Percentiles rank a stretch among this genome's conserved stretches.
phyloP scores from a whole-genome alignment of 495 filamentous ascomycete genomes.

The Astrocystis sublimbata region DNA sequence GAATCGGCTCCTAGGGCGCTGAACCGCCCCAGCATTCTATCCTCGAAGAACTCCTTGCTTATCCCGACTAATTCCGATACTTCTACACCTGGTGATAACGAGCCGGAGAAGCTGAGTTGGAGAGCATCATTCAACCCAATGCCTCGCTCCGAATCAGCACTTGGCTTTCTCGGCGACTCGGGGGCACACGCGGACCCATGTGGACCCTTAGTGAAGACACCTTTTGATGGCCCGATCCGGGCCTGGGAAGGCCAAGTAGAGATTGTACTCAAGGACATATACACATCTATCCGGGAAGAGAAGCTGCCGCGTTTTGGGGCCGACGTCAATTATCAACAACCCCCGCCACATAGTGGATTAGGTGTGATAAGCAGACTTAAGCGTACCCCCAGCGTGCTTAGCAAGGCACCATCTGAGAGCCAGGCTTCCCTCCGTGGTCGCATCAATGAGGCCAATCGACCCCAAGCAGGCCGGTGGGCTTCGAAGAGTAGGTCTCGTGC shows the following conservation, averaged over 20 bases:
- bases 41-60: constrained; percentile 37
- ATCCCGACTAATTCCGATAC: constrained; percentile 31
- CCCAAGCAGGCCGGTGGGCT: constrained; percentile 71
- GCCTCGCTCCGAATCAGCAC: constrained; percentile 44
- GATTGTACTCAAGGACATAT: constrained; percentile 87
- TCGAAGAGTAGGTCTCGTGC: constrained; percentile 83
- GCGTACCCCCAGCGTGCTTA: constrained; percentile 84
- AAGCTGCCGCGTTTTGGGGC: constrained; percentile 79
- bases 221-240: constrained; percentile 73
- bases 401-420: constrained; percentile 80
- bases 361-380: constrained; percentile 71
- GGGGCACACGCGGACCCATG: constrained; percentile 40
- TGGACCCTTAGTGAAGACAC: constrained; percentile 73
- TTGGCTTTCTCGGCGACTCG: constrained; percentile 37
- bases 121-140: constrained; percentile 51
- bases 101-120: constrained; percentile 46
- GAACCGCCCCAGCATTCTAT: constrained; percentile 52
- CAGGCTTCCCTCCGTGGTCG: constrained; percentile 69
- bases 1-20: constrained; percentile 70
- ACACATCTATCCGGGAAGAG: constrained; percentile 81
- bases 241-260: constrained; percentile 92
- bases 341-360: constrained; percentile 45
- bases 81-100: constrained; percentile 43
- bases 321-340: constrained; percentile 46
- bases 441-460: constrained; percentile 61